phyloP scores from a whole-genome alignment of 495 filamentous ascomycete species.

The Neurospora sp. region DNA sequence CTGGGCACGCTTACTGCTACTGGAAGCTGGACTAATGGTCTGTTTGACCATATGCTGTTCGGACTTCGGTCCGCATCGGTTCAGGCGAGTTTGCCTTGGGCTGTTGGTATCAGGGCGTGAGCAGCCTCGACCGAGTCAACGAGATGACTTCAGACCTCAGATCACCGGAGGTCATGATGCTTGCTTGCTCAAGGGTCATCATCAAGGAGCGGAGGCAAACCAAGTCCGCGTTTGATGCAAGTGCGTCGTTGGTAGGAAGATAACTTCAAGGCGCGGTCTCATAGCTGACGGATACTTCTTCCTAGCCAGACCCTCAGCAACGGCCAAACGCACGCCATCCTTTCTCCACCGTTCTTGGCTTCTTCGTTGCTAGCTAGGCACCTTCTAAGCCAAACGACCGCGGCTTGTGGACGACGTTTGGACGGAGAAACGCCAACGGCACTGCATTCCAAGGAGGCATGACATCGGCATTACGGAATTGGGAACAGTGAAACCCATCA shows the following conservation, averaged over 20 bases:
- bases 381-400: too few relatives aligned
- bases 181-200: neutral
- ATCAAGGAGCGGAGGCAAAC: neutral
- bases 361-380: too few relatives aligned
- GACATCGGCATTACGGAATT: neutral
- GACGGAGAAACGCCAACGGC: too few relatives aligned
- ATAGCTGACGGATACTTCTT: too few relatives aligned
- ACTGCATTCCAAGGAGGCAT: neutral
- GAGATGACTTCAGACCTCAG: neutral
- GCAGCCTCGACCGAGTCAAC: neutral
- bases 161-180: neutral
- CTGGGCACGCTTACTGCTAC: neutral
- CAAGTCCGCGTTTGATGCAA: neutral
- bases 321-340: too few relatives aligned
- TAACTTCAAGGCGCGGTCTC: neutral
- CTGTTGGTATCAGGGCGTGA: neutral
- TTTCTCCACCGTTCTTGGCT: too few relatives aligned
- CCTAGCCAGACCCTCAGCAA: too few relatives aligned
- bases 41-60: neutral
- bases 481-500: neutral
- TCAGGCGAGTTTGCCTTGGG: neutral
- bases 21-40: neutral
- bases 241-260: neutral
- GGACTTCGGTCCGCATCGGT: neutral
- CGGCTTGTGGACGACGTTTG: too few relatives aligned